Conservation (phyloP, 164 flowering plant genomes). For the Cinnamomum micranthum region DNA sequence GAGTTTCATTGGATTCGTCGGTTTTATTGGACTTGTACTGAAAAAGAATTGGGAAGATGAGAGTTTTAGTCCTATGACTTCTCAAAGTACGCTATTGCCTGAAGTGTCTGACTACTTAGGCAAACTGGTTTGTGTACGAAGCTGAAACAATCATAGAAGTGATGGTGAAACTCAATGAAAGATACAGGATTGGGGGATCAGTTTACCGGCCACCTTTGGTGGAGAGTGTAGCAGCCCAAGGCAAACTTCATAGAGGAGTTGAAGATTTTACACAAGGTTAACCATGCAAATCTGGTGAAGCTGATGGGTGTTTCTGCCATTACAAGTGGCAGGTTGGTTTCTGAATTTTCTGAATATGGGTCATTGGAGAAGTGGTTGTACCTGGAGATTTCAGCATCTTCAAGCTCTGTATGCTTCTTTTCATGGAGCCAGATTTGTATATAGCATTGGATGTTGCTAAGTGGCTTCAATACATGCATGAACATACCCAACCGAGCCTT, state of each 20-base stretch:
- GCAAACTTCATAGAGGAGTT: slow-evolving; percentile 51
- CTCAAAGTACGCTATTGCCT: slow-evolving; percentile 47
- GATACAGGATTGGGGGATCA: slow-evolving; percentile 45
- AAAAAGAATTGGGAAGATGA: slow-evolving; percentile 17
- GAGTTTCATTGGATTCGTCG: too few species aligned
- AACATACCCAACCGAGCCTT: slow-evolving; percentile 32
- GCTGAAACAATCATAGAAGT: slow-evolving; percentile 41
- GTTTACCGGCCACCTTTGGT: slow-evolving; percentile 46
- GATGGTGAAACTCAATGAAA: slow-evolving; percentile 44
- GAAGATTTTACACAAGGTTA: slow-evolving; percentile 55
- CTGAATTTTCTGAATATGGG: slow-evolving; percentile 66
- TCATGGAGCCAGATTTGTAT: slow-evolving; percentile 26
- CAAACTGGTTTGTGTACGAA: slow-evolving; percentile 44
- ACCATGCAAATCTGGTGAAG: slow-evolving; percentile 61
- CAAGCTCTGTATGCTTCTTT: slow-evolving; percentile 19
- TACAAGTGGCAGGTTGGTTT: slow-evolving; percentile 39
- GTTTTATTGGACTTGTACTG: background rate
- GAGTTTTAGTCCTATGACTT: slow-evolving; percentile 22
- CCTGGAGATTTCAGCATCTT: slow-evolving; percentile 24
- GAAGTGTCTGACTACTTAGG: slow-evolving; percentile 51
- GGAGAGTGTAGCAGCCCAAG: slow-evolving; percentile 45
- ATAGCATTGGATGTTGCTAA: slow-evolving; percentile 54
- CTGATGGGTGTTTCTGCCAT: slow-evolving; percentile 46
- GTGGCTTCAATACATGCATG: slow-evolving; percentile 35
- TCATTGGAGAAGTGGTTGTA: slow-evolving; percentile 54